Conservation (phyloP, 2,329 filamentous ascomycete genomes). For the Arthroderma uncinatum region DNA sequence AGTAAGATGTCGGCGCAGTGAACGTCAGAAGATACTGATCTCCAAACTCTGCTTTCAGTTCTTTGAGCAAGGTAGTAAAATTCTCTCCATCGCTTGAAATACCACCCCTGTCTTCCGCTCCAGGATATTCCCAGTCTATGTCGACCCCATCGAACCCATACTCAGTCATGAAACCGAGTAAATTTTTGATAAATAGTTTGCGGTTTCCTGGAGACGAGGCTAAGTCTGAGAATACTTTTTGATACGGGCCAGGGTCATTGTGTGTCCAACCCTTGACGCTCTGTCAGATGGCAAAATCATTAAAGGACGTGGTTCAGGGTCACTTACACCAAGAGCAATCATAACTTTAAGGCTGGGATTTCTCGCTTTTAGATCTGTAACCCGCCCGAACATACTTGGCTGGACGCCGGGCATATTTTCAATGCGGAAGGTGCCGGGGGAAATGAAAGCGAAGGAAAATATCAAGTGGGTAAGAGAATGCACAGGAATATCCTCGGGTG, state of each 20-base stretch:
- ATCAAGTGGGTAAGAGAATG: background rate
- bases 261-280: background rate
- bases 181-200: constrained; percentile 5
- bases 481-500: background rate
- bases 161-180: constrained; percentile 8
- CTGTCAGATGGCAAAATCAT: too few species aligned
- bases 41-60: background rate
- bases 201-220: too few species aligned
- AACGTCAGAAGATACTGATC: too few species aligned
- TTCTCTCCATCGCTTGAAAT: background rate
- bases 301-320: too few species aligned
- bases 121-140: constrained; percentile 18
- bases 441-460: background rate
- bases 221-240: background rate
- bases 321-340: background rate
- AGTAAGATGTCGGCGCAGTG: constrained; percentile 9
- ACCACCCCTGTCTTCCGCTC: constrained; percentile 21
- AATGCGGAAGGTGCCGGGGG: background rate
- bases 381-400: background rate
- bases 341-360: background rate
- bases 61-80: background rate
- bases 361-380: background rate
- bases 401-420: background rate
- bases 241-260: too few species aligned
- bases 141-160: constrained; percentile 13